phyloP scores from a whole-genome alignment of 2,329 filamentous ascomycete species.

The Hymenoscyphus albidus region DNA sequence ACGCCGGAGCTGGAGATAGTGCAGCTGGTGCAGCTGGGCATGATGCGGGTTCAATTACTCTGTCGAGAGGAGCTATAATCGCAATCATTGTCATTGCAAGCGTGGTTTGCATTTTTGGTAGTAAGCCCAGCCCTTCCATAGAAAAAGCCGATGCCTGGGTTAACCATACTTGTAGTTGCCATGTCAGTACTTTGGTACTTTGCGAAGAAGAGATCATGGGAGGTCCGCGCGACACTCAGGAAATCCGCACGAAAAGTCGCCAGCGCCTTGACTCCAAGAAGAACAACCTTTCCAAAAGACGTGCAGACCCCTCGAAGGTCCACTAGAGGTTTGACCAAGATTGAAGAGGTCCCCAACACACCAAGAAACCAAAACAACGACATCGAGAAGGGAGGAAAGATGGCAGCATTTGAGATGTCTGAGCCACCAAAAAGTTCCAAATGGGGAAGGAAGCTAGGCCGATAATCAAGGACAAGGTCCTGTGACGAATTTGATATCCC shows the following conservation, averaged over 20 bases:
- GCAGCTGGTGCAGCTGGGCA: slow-evolving; percentile 64
- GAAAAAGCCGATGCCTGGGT: background rate
- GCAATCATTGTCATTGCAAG: slow-evolving; percentile 73
- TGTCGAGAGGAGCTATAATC: slow-evolving; percentile 67
- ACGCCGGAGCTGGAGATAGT: slow-evolving; percentile 43
- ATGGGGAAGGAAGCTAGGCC: slow-evolving; percentile 29
- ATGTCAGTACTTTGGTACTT: slow-evolving; percentile 68
- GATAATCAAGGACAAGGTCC: slow-evolving; percentile 16
- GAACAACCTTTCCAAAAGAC: slow-evolving; percentile 56
- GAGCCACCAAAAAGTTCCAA: slow-evolving; percentile 33
- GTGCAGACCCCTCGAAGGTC: slow-evolving; percentile 42
- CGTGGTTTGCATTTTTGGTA: slow-evolving; percentile 62
- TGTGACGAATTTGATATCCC: slow-evolving; percentile 11
- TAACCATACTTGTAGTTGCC: slow-evolving; percentile 20
- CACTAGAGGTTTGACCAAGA: slow-evolving; percentile 41
- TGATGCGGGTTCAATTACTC: slow-evolving; percentile 53
- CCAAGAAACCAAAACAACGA: slow-evolving; percentile 52
- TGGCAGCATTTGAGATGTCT: slow-evolving; percentile 32
- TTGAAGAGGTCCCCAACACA: slow-evolving; percentile 58
- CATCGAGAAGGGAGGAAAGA: slow-evolving; percentile 52
- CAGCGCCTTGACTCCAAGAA: slow-evolving; percentile 58
- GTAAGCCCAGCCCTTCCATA: slow-evolving; percentile 44
- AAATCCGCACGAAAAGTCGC: slow-evolving; percentile 62
- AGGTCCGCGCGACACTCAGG: slow-evolving; percentile 66
- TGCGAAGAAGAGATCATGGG: slow-evolving; percentile 84